Percentiles rank a stretch among this genome's conserved stretches.
These are phyloP conservation scores for Sclerotinia subarctica DNA, from an alignment of 2,329 filamentous ascomycete species.

Conservation along the genomic window DNA sequence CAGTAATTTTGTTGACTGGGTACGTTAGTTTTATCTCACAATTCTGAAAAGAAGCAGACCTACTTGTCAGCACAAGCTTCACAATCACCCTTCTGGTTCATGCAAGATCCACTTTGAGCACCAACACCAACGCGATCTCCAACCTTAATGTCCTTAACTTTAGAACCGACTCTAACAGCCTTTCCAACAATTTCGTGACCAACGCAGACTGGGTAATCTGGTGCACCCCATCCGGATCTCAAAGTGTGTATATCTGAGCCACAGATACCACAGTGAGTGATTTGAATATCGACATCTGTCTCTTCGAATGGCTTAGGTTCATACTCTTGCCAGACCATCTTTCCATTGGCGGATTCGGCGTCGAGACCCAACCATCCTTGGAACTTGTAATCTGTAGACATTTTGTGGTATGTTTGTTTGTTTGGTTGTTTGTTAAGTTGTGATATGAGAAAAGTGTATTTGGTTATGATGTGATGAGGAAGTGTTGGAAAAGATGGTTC, in stretches of 20 bases:
- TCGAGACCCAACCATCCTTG: constrained; percentile 36
- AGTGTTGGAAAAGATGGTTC: too few relatives aligned
- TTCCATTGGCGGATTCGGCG: constrained; percentile 31
- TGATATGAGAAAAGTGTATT: background rate
- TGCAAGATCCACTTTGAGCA: constrained; percentile 49
- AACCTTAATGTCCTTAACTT: constrained; percentile 54
- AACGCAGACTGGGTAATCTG: constrained; percentile 41
- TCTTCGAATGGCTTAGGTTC: constrained; percentile 47
- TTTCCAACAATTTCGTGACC: constrained; percentile 51
- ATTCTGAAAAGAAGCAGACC: constrained; percentile 33
- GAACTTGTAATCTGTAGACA: constrained; percentile 18
- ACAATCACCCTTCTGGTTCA: constrained; percentile 41
- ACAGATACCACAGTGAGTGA: constrained; percentile 51
- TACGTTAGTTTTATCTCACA: background rate
- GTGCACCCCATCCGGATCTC: constrained; percentile 34
- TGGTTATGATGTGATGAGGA: background rate
- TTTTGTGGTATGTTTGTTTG: background rate
- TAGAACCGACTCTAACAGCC: constrained; percentile 52
- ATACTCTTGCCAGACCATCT: constrained; percentile 39
- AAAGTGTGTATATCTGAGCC: constrained; percentile 39
- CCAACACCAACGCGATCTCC: constrained; percentile 53
- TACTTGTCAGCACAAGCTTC: constrained; percentile 46
- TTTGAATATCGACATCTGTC: constrained; percentile 47
- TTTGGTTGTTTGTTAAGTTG: too few relatives aligned
- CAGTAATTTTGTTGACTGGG: constrained; percentile 11